A percentile compares a stretch with the other conserved stretches of the same genome.
These are phyloP conservation scores for Dactylellina parvicollis DNA, from an alignment of 2,329 filamentous ascomycete species.

Conservation along the genomic window DNA sequence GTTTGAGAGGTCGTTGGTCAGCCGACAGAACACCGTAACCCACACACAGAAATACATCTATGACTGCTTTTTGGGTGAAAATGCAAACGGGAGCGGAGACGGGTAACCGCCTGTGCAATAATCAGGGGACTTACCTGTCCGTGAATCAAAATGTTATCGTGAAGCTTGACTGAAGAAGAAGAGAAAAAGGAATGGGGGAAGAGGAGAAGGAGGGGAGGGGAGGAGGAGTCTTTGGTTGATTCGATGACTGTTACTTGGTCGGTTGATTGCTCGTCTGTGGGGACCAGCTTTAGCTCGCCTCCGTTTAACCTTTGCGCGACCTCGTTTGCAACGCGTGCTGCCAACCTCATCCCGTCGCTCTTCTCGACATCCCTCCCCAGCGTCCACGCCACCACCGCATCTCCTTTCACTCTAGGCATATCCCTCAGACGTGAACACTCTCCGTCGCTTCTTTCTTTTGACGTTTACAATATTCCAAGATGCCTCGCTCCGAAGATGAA, in stretches of 20 bases:
- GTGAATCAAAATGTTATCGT: slow-evolving; percentile 43
- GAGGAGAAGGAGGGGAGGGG: slow-evolving; percentile 10
- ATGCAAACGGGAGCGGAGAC: neutral
- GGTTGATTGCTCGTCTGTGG: neutral
- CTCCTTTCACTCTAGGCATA: slow-evolving; percentile 61
- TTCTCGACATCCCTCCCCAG: slow-evolving; percentile 5
- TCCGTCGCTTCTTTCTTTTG: neutral
- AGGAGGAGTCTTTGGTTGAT: neutral
- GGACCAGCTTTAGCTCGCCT: neutral
- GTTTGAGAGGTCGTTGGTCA: slow-evolving; percentile 43
- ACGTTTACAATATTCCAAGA: slow-evolving; percentile 1
- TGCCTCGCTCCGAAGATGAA: slow-evolving; percentile 51
- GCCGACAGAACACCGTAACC: slow-evolving; percentile 30
- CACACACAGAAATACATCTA: neutral
- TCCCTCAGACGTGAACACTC: neutral
- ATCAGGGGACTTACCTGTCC: slow-evolving; percentile 24
- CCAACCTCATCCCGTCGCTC: slow-evolving; percentile 36
- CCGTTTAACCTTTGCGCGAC: slow-evolving; percentile 35
- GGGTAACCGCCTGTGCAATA: no score
- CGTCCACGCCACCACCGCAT: slow-evolving; percentile 64
- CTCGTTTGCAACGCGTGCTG: slow-evolving; percentile 36
- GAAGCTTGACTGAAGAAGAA: slow-evolving; percentile 38
- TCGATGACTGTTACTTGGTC: neutral
- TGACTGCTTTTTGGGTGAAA: neutral
- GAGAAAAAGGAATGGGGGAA: slow-evolving; percentile 17